Evolutionary conservation across 2,329 filamentous ascomycete genomes (phyloP).

Genomic region (Cylindrodendrum hubeiense): DNA sequence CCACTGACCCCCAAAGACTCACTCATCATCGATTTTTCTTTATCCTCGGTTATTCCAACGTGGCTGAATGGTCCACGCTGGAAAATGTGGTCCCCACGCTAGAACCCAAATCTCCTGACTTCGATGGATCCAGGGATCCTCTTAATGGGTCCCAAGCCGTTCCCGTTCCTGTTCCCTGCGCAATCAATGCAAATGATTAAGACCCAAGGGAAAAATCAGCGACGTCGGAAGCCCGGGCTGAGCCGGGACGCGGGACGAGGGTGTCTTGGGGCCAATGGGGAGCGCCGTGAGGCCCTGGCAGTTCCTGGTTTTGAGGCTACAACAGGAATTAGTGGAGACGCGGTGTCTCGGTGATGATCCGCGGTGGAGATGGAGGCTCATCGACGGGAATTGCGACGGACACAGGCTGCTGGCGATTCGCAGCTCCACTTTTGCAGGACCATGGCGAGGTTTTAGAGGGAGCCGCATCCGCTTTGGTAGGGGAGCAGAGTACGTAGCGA

Average conservation of each 20-base stretch:
- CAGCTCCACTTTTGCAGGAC: conserved; percentile 35
- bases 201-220: background rate
- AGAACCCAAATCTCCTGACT: conserved; percentile 38
- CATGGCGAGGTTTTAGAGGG: conserved; percentile 31
- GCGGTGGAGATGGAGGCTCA: conserved; percentile 31
- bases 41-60: conserved; percentile 44
- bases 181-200: conserved; percentile 18
- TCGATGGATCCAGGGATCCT: conserved; percentile 10
- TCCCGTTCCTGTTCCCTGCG: conserved; percentile 5
- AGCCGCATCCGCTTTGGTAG: conserved; percentile 38
- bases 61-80: conserved; percentile 26
- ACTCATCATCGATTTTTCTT: conserved; percentile 13
- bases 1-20: conserved; percentile 7
- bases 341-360: conserved; percentile 18
- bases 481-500: background rate
- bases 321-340: conserved; percentile 10
- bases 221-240: conserved; percentile 27
- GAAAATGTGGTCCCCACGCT: conserved; percentile 19
- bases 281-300: background rate
- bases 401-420: conserved; percentile 26
- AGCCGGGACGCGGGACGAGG: conserved; percentile 27
- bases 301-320: conserved; percentile 8
- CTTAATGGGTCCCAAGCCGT: conserved; percentile 1
- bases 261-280: conserved; percentile 32
- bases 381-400: conserved; percentile 38